Conservation (phyloP, 192 early-diverging fungal genomes). For the Linnemannia zychae region DNA sequence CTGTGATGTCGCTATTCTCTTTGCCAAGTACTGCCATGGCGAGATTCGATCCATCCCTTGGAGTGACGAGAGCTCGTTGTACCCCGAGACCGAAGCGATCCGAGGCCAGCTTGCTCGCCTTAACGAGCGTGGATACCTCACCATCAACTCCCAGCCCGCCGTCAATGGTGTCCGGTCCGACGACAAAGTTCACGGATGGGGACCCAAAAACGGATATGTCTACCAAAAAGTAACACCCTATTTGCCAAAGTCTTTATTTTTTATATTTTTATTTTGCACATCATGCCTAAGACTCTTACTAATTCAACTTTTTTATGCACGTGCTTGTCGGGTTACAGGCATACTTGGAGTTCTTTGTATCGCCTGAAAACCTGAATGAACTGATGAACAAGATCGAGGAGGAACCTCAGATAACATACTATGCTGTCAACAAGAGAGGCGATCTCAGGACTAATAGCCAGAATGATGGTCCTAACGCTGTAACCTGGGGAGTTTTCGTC, state of each 20-base stretch:
- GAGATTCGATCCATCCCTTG: slow-evolving; percentile 90
- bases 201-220: slow-evolving; percentile 94
- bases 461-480: slow-evolving; percentile 90
- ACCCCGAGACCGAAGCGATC: slow-evolving; percentile 81
- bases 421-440: slow-evolving; percentile 89
- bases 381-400: slow-evolving; percentile 79
- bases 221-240: slow-evolving; percentile 84
- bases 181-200: slow-evolving; percentile 92
- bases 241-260: neutral
- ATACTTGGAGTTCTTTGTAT: slow-evolving; percentile 96
- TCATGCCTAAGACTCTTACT: no score
- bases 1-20: slow-evolving; percentile 80
- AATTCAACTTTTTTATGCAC: neutral
- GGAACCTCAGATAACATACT: slow-evolving; percentile 86
- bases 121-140: slow-evolving; percentile 87
- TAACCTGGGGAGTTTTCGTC: slow-evolving; percentile 99
- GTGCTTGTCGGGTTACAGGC: slow-evolving; percentile 62
- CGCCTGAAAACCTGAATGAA: slow-evolving; percentile 72
- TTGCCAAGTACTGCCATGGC: slow-evolving; percentile 88
- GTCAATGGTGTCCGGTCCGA: slow-evolving; percentile 88
- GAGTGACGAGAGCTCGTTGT: slow-evolving; percentile 81
- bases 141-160: slow-evolving; percentile 97
- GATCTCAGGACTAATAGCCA: slow-evolving; percentile 92
- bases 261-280: neutral
- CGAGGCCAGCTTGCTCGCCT: slow-evolving; percentile 74